Evolutionary conservation across 768 basidiomycete genomes (phyloP), one percentile per base, ranked within the genome.

Genomic region (Clitopilus passeckerianus): DNA sequence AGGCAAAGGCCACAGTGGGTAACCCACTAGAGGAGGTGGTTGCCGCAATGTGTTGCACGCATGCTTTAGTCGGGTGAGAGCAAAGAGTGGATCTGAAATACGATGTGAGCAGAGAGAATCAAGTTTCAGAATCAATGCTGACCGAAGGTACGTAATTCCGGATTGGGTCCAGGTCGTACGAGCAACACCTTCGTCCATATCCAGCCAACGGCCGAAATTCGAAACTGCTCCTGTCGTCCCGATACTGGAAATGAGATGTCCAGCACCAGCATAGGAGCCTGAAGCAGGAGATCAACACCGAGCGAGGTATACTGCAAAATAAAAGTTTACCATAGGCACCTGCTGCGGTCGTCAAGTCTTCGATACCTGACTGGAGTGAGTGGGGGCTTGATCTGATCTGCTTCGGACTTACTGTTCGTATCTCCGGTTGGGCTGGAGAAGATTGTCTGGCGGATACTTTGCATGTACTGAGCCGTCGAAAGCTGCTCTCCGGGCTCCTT

Each of bases 261-360:
- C 88, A 6, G 89, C 84, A 5, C 83, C 83, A 2, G 84, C 77
- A 63, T 86, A 90, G 2, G 89, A 89, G 22, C 89, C 89, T 90
- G 3, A 30, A 4, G 4, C 3, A 4, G 7, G 27, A 7, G 27
- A 30, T 30, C 27, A 30, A 7, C 4, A 30, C 7, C 27, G 27
- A 30, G 7, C 27, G 27, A 30, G 27, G 27, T 30, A 30, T 30
- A 30, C 4, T 7, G 27, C 27, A 30, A 30, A n/a, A 22, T 22
- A 6, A 35, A 52, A 54, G 61, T 74, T 52, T 62, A 84, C 88
- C 88, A 69, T 87, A 90, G 43, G 81, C 84, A 24, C 84, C 89
- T 9, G 82, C 65, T 59, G 77, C 76, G 8, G 81, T 76, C 34
- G 78, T 76, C 33, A 90, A 74, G n/a, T 72, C 74, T 15, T 75